Conservation (phyloP, 176 grass and related monocot species). For the Bothriochloa decipiens region DNA sequence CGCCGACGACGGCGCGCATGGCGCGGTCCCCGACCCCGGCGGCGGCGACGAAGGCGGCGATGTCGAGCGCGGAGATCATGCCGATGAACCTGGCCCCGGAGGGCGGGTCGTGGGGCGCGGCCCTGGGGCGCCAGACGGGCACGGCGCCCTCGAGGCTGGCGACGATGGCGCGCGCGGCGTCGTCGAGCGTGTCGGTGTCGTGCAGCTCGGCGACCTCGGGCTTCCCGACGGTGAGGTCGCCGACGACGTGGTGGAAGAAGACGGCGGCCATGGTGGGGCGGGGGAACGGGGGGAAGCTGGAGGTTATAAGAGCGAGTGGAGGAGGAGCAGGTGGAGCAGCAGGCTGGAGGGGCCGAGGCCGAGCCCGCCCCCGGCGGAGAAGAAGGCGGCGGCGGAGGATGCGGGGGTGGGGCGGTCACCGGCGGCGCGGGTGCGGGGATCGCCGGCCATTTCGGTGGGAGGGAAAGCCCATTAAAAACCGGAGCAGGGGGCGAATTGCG, state of each 20-base stretch:
- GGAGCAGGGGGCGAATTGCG: not conserved
- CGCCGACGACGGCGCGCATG: slow-evolving; percentile 54
- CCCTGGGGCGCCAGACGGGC: slow-evolving; percentile 59
- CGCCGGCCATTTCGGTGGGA: slow-evolving; percentile 57
- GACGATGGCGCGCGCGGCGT: slow-evolving; percentile 68
- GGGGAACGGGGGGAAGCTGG: not conserved
- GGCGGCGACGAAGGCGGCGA: slow-evolving; percentile 71
- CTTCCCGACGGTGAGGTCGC: slow-evolving; percentile 89
- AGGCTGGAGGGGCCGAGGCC: slow-evolving; percentile 58
- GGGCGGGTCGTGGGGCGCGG: slow-evolving; percentile 39
- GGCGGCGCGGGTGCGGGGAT: slow-evolving; percentile 42
- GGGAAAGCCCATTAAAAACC: slow-evolving; percentile 70
- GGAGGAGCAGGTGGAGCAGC: slow-evolving; percentile 78
- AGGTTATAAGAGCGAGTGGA: slow-evolving; percentile 86
- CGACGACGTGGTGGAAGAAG: slow-evolving; percentile 94
- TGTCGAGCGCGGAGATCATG: slow-evolving; percentile 85
- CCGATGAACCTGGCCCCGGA: slow-evolving; percentile 70
- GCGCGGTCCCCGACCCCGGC: slow-evolving; percentile 52
- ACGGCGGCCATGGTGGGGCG: slow-evolving; percentile 58
- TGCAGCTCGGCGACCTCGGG: slow-evolving; percentile 67
- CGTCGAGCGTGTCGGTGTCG: slow-evolving; percentile 75
- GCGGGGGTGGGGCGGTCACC: slow-evolving; percentile 38
- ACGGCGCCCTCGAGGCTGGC: slow-evolving; percentile 73
- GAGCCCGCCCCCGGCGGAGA: slow-evolving; percentile 24
- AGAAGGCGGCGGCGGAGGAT: slow-evolving; percentile 36